Percentiles rank a stretch among this genome's conserved stretches.
These are phyloP conservation scores for Ceratocystis ficicola DNA, from an alignment of 2,329 filamentous ascomycete genomes.

Conservation along the genomic window DNA sequence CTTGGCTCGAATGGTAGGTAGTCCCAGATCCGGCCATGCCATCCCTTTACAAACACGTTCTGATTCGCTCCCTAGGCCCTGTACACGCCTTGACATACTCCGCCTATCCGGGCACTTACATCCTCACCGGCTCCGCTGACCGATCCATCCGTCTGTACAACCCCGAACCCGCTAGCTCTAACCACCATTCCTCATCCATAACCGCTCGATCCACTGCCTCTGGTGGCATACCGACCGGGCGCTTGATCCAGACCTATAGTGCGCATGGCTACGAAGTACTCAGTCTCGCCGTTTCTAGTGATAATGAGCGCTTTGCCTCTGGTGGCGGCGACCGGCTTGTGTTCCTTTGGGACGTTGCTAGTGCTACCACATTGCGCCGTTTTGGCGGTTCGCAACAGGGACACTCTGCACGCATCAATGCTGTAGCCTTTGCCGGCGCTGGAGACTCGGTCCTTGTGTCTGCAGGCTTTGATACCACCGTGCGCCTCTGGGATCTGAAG, in stretches of 20 bases:
- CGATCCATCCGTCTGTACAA: constrained; percentile 80
- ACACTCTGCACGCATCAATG: constrained; percentile 63
- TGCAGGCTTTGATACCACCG: constrained; percentile 62
- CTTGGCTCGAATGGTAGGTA: constrained; percentile 46
- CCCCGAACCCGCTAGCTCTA: constrained; percentile 42
- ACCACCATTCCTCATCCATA: constrained; percentile 22
- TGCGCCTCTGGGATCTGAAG: constrained; percentile 62
- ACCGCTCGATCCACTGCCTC: neutral
- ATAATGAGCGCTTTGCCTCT: constrained; percentile 80
- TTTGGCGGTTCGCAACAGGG: constrained; percentile 52
- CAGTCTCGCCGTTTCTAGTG: constrained; percentile 57
- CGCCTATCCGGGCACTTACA: constrained; percentile 57
- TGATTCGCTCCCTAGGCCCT: constrained; percentile 39
- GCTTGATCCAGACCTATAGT: constrained; percentile 74
- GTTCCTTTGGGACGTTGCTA: constrained; percentile 88
- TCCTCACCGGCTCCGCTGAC: constrained; percentile 79
- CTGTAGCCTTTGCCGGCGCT: constrained; percentile 65
- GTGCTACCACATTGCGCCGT: constrained; percentile 62
- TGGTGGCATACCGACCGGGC: constrained; percentile 34
- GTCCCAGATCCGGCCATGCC: neutral
- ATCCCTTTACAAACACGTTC: neutral
- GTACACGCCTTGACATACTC: constrained; percentile 64
- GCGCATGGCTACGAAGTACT: constrained; percentile 90
- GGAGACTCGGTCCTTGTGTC: constrained; percentile 61
- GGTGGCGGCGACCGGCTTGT: constrained; percentile 80